These are phyloP conservation scores for Phoenix roebelenii DNA, from an alignment of 176 grass and related monocot species.

Conservation along the genomic window DNA sequence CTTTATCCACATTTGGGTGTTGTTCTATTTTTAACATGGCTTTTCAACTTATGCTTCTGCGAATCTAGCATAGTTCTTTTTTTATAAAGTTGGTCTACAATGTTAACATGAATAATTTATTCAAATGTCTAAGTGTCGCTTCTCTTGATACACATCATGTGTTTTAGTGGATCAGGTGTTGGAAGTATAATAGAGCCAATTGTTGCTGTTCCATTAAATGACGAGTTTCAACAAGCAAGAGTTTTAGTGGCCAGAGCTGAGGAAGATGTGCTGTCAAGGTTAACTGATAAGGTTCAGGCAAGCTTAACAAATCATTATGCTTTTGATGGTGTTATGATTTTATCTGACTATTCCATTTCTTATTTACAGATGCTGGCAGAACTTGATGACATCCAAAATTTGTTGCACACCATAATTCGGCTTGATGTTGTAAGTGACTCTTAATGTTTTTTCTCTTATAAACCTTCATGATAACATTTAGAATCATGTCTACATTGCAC, in stretches of 20 bases:
- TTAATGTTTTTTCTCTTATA: neutral
- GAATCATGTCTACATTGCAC: too few species aligned
- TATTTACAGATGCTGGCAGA: constrained; percentile 47
- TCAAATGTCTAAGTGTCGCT: constrained; percentile 3
- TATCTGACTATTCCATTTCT: constrained; percentile 15
- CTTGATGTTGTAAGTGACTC: constrained; percentile 40
- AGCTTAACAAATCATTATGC: constrained; percentile 20
- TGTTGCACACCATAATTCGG: constrained; percentile 41
- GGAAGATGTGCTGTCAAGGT: constrained; percentile 49
- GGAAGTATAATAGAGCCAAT: constrained; percentile 71
- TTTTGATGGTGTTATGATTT: constrained; percentile 7
- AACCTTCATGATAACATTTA: too few species aligned
- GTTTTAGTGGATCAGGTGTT: constrained; percentile 40
- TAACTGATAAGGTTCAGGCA: constrained; percentile 59
- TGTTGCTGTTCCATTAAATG: constrained; percentile 57
- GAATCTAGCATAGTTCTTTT: too few species aligned
- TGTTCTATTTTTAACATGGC: too few species aligned
- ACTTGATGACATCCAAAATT: constrained; percentile 51
- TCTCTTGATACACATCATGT: constrained; percentile 19
- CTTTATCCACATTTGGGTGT: too few species aligned
- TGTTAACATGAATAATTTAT: neutral
- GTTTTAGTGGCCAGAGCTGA: constrained; percentile 48
- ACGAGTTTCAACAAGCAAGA: constrained; percentile 66
- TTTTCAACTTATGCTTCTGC: too few species aligned
- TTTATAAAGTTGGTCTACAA: too few species aligned